These are phyloP conservation scores for Starmerella bombi DNA, from an alignment of 805 yeast species.

Conservation along the genomic window DNA sequence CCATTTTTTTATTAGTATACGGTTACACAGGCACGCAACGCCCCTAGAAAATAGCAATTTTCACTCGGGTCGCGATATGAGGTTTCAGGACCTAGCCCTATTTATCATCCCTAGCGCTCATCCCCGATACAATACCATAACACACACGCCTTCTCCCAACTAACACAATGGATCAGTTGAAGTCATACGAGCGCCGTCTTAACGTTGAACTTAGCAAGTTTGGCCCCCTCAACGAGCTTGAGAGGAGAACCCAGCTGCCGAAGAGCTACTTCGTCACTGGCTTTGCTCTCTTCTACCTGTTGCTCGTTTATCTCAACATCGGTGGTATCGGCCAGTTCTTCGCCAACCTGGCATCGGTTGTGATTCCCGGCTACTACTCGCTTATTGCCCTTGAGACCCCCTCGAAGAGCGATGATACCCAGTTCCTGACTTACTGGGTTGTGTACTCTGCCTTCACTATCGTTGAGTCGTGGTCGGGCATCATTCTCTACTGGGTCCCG, in stretches of 20 bases:
- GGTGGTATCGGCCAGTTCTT: constrained; percentile 93
- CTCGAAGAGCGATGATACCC: constrained; percentile 62
- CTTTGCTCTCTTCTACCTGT: constrained; percentile 49
- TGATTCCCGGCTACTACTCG: constrained; percentile 80
- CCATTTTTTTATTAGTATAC: no score
- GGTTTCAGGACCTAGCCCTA: no score
- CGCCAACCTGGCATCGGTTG: constrained; percentile 85
- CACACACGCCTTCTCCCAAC: not conserved
- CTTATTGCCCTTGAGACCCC: constrained; percentile 68
- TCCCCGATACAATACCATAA: no score
- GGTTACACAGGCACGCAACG: no score
- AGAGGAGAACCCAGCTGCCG: constrained; percentile 37
- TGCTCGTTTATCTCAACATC: constrained; percentile 71
- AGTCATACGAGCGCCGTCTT: constrained; percentile 13
- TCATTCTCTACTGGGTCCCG: constrained; percentile 90
- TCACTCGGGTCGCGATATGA: no score
- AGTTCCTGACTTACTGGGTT: constrained; percentile 91
- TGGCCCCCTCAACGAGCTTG: constrained; percentile 25
- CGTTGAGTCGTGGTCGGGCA: constrained; percentile 88
- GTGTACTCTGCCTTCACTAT: constrained; percentile 89
- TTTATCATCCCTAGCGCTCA: no score
- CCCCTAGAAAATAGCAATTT: no score
- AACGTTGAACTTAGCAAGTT: constrained; percentile 26
- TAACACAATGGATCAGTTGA: constrained; percentile 5
- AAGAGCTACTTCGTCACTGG: constrained; percentile 74